Evolutionary conservation across 2,329 filamentous ascomycete genomes (phyloP), one percentile per base, ranked within the genome.

Genomic region (Fusarium papillatum): DNA sequence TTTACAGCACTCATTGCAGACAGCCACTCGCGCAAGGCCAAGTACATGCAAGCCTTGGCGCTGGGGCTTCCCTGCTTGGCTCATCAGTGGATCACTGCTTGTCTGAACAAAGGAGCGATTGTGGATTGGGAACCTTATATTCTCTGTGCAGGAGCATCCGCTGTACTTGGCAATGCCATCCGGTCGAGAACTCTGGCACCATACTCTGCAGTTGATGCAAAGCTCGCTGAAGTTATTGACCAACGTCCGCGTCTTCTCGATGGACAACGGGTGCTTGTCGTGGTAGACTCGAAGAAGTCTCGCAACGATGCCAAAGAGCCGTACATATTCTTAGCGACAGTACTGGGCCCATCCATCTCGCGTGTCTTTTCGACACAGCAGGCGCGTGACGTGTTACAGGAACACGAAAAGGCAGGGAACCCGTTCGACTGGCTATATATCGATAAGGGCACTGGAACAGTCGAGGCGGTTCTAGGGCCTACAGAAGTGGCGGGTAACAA

Each of bases 1-100:
- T 98, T 99, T 80, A 92, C 94, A 0, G 96, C 95, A 6, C 86
- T 98, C 17, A 94, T 99, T 71, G 93, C 96, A 0, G 95, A 98
- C 80, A 90, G 91, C 7, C 94, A 98, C 82, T 97, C 94, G 9
- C 92, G 96, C 59, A 95, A 95, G 74, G 91, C 93, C 62, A 99
- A 98, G 82, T 98, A 97, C 83, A 94, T 98, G 88, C 96, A 98
- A 84, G 97, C 97, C 0, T 90, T 99, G 3, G 96, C 97, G 0
- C 90, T 99, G 1, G 95, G 95, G 1, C 85, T 99, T 0, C 97
- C 97, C 0, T 98, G 96, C 79, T 87, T 99, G 2, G 93, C 95
- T 8, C 90, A 92, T 8, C 92, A 93, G 66, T 99, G 97, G 96
- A 87, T 98, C 60, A 88, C 90, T 31, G 90, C 94, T 62, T 98